Conservation (phyloP, 2,329 filamentous ascomycete species). For the Aspergillus hortae region DNA sequence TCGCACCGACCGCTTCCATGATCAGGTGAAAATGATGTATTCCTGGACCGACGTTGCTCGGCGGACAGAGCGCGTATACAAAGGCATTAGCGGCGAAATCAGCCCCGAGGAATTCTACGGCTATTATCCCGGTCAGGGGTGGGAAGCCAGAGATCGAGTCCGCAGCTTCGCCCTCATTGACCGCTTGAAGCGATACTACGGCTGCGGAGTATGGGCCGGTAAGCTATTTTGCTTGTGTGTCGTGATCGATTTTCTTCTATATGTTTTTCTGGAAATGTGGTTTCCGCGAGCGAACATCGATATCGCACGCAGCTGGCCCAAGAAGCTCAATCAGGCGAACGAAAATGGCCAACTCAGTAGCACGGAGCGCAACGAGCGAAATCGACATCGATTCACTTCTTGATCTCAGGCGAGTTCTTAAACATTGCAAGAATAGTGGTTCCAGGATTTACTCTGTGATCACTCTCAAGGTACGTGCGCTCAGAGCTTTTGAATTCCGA, state of each 20-base stretch:
- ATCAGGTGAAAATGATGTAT: conserved; percentile 98
- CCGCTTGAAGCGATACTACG: conserved; percentile 91
- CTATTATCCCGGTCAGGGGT: conserved; percentile 64
- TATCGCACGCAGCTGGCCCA: conserved; percentile 85
- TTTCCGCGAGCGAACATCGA: conserved; percentile 85
- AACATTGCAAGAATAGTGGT: background rate
- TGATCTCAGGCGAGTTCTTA: background rate
- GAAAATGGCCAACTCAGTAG: conserved; percentile 4
- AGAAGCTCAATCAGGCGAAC: conserved; percentile 51
- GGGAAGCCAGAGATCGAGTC: conserved; percentile 69
- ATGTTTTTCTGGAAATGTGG: conserved; percentile 80
- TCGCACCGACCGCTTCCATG: conserved; percentile 89
- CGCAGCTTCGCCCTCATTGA: conserved; percentile 93
- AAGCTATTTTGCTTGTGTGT: conserved; percentile 96
- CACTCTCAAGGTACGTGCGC: too few relatives aligned
- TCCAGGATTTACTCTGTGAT: background rate
- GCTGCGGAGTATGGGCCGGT: conserved; percentile 96
- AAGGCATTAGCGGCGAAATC: conserved; percentile 84
- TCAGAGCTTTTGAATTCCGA: too few relatives aligned
- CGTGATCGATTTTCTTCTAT: conserved; percentile 89
- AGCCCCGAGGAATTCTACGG: conserved; percentile 86
- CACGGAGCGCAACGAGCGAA: background rate
- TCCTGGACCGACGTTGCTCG: conserved; percentile 95
- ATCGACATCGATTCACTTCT: conserved; percentile 1
- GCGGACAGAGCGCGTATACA: conserved; percentile 91